Percentiles rank a stretch among this genome's conserved stretches.
phyloP scores from a whole-genome alignment of 768 basidiomycete genomes.

The Lepiota subincarnata region DNA sequence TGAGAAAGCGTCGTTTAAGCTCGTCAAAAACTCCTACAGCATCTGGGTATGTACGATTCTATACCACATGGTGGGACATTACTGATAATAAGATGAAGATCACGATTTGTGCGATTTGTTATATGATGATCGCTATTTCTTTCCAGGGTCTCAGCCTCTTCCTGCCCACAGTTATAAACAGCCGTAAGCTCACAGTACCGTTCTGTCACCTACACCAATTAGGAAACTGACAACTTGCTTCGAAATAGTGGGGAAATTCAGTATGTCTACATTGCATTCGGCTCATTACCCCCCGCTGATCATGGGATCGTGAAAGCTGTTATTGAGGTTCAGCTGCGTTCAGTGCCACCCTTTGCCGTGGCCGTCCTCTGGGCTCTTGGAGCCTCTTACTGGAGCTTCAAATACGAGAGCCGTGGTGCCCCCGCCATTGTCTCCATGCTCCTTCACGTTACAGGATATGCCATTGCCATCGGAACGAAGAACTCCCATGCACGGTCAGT shows the following conservation, averaged over 20 bases:
- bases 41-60: slow-evolving; percentile 12
- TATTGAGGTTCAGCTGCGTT: slow-evolving; percentile 42
- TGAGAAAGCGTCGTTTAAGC: slow-evolving; percentile 11
- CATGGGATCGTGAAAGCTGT: slow-evolving; percentile 24
- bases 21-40: slow-evolving; percentile 14
- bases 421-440: slow-evolving; percentile 31
- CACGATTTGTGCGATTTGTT: slow-evolving; percentile 24
- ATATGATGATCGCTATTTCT: slow-evolving; percentile 35
- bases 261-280: slow-evolving; percentile 18
- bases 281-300: too few relatives aligned
- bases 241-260: slow-evolving; percentile 30
- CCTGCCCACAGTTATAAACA: slow-evolving; percentile 44
- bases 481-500: slow-evolving; percentile 31
- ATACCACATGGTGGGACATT: not conserved
- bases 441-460: slow-evolving; percentile 39
- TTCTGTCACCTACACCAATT: not conserved
- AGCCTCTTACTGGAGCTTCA: slow-evolving; percentile 32
- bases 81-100: slow-evolving; percentile 20
- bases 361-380: slow-evolving; percentile 37
- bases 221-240: not conserved
- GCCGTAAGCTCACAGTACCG: slow-evolving; percentile 29
- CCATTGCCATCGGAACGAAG: slow-evolving; percentile 37
- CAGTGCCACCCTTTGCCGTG: slow-evolving; percentile 44
- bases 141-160: slow-evolving; percentile 43
- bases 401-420: slow-evolving; percentile 29